Evolutionary conservation across 371 early-diverging fungal genomes (phyloP).

Genomic region (Apophysomyces elegans): DNA sequence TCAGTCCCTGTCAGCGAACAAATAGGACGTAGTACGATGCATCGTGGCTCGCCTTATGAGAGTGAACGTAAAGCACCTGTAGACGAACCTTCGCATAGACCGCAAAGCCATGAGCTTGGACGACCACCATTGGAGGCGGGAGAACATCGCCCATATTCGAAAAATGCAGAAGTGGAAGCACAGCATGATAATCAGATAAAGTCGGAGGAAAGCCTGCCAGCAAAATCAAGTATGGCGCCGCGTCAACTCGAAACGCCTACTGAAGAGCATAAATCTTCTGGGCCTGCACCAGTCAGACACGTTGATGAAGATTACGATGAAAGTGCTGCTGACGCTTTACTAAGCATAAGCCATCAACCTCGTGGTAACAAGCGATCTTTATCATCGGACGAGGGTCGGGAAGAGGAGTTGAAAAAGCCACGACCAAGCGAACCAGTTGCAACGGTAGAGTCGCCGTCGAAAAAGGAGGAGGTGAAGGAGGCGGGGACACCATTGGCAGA

Average conservation of each 20-base stretch:
- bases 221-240: constrained; percentile 4
- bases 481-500: not conserved
- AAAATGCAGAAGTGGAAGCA: constrained; percentile 9
- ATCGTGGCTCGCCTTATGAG: not conserved
- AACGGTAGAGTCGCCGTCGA: not conserved
- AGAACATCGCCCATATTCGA: not conserved
- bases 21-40: not conserved
- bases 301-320: constrained; percentile 30
- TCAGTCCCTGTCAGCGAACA: not conserved
- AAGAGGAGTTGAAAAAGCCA: constrained; percentile 15
- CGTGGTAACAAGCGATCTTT: constrained; percentile 21
- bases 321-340: constrained; percentile 26
- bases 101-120: not conserved
- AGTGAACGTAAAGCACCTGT: not conserved
- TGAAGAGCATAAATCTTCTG: constrained; percentile 13
- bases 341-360: constrained; percentile 26
- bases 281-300: constrained; percentile 6
- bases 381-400: constrained; percentile 16
- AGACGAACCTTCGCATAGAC: not conserved
- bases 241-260: not conserved
- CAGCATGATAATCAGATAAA: not conserved
- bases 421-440: constrained; percentile 7
- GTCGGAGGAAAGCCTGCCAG: not conserved
- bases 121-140: constrained; percentile 1
- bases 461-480: constrained; percentile 4